Evolutionary conservation across 2,329 filamentous ascomycete species (phyloP), one percentile per base, ranked within the genome.

Genomic region (Verticillium klebahnii): DNA sequence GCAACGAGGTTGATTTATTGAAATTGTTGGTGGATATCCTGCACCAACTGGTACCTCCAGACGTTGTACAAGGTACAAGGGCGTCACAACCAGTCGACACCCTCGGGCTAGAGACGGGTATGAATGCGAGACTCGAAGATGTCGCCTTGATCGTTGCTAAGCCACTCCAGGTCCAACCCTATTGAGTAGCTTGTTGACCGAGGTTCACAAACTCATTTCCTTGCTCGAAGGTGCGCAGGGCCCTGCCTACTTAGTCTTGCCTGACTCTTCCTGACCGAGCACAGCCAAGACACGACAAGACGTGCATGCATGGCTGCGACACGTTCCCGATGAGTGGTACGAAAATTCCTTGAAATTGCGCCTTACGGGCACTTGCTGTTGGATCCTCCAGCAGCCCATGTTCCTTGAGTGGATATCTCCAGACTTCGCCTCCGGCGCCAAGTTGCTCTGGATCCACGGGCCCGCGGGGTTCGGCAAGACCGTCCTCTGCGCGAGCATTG

Each of bases 391-490:
- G 1, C 61, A 58, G 17, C 31, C 31, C 14, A 40, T 25, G 3
- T 67, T 68, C 23, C 58, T 54, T 1, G 11, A 64, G 8, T 73
- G 71, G 71, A 15, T 61, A 5, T 67, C 66, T 0, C n/a, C 56
- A 14, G 56, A 60, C 5, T 59, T 56, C 19, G 29, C 56, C 15
- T 17, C 45, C 1, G 36, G 31, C 2, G 14, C 50, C 7, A 68
- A 66, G 11, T 0, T 74, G 2, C 61, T 76, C 0, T 77, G 74
- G 74, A 67, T 75, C 15, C 64, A 71, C 40, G 72, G 72, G 1
- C 67, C 66, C 29, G 61, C 70, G 31, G 70, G 73, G 0, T 74
- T 71, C 17, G 73, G 73, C 1, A 77, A 77, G 61, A 77, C 74
- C 0, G 52, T 75, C 1, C 62, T 75, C 0, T 71, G 71, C 59